These are phyloP conservation scores for Leccinum sublutescens DNA, from an alignment of 768 basidiomycete genomes.

Conservation along the genomic window DNA sequence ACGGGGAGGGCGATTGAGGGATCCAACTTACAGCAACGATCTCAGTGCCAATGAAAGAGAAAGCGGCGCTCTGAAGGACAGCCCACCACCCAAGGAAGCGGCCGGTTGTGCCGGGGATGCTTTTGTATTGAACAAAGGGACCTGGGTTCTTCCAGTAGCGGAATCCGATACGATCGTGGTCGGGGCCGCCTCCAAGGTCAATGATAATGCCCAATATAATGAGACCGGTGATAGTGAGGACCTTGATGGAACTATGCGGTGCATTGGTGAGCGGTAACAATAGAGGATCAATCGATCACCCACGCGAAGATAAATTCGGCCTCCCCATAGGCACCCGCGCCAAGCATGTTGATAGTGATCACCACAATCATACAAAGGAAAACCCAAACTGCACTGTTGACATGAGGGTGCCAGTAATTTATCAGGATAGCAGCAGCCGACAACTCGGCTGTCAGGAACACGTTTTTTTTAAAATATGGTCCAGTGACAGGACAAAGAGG, in stretches of 20 bases:
- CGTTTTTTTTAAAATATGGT: constrained; percentile 1
- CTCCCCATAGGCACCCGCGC: constrained; percentile 79
- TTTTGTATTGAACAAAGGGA: constrained; percentile 72
- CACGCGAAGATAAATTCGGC: constrained; percentile 85
- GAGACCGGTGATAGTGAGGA: constrained; percentile 73
- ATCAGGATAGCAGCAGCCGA: constrained; percentile 68
- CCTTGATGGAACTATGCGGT: constrained; percentile 68
- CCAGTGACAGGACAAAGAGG: neutral
- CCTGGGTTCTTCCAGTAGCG: constrained; percentile 87
- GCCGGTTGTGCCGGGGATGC: constrained; percentile 66
- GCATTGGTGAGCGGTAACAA: neutral
- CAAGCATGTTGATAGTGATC: constrained; percentile 71
- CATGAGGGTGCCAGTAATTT: constrained; percentile 61
- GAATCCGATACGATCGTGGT: constrained; percentile 62
- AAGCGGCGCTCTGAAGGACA: constrained; percentile 84
- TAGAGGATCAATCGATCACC: neutral
- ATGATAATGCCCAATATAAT: constrained; percentile 69
- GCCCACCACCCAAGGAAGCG: constrained; percentile 73
- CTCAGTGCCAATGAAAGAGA: constrained; percentile 93
- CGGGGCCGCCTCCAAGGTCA: constrained; percentile 86
- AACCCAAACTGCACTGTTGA: constrained; percentile 77
- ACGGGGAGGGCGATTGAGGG: neutral
- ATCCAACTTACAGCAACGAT: constrained; percentile 72
- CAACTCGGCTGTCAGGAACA: constrained; percentile 26
- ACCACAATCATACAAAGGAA: constrained; percentile 73